Percentiles rank a stretch among this genome's conserved stretches.
Evolutionary conservation across 2,329 filamentous ascomycete genomes (phyloP).

Genomic region (Botrytis elliptica): DNA sequence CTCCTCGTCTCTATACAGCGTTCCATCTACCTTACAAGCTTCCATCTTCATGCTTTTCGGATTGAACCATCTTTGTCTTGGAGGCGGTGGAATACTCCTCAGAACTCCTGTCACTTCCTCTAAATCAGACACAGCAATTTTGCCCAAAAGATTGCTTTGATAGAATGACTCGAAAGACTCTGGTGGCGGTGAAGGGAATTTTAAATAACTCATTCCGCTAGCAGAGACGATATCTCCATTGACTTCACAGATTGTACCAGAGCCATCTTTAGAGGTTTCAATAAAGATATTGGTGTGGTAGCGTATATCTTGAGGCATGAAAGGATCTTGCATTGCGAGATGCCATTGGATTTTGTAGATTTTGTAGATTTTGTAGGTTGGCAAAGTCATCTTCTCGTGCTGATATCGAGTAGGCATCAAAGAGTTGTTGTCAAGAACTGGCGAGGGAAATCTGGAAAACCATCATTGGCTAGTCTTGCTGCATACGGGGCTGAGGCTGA

Average conservation of each 20-base stretch:
- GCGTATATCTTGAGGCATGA: background rate
- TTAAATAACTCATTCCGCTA: background rate
- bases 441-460: background rate
- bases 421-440: background rate
- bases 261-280: background rate
- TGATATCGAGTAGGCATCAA: background rate
- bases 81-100: background rate
- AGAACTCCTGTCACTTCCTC: background rate
- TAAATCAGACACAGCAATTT: background rate
- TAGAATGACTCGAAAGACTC: background rate
- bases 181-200: background rate
- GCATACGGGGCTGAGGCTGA: background rate
- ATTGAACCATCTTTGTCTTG: background rate
- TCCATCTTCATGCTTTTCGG: background rate
- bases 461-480: background rate
- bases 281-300: conserved; percentile 1
- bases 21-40: background rate
- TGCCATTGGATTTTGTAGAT: background rate
- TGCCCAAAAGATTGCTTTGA: background rate
- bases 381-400: background rate
- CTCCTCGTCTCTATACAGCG: background rate
- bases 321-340: background rate
- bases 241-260: background rate
- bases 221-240: background rate
- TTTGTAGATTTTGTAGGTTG: background rate